A percentile compares a stretch with the other conserved stretches of the same genome.
Conservation (phyloP, 371 early-diverging fungal species). For the Zopfochytrium polystomum region DNA sequence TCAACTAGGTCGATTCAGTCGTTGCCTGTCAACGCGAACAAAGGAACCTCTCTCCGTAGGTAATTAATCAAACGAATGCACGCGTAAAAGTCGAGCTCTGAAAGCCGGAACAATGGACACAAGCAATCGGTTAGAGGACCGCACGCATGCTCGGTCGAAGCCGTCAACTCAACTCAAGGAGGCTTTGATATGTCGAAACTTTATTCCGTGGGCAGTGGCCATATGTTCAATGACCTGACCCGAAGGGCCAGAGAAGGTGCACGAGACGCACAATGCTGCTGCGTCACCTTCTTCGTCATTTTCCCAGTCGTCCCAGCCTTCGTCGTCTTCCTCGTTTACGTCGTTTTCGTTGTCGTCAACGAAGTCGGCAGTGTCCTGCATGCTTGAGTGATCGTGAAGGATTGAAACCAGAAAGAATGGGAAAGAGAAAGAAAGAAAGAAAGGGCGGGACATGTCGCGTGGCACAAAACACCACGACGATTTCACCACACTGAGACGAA, state of each 20-base stretch:
- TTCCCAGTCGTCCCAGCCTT: slow-evolving; percentile 50
- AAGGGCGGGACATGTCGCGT: no score
- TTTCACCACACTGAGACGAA: no score
- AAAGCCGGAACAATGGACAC: no score
- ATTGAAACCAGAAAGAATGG: no score
- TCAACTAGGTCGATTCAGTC: not conserved
- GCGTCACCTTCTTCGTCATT: slow-evolving; percentile 77
- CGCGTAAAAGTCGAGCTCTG: slow-evolving; percentile 78
- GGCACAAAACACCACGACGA: no score
- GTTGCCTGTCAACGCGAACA: slow-evolving; percentile 4
- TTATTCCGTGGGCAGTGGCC: slow-evolving; percentile 62
- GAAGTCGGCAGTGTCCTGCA: slow-evolving; percentile 19
- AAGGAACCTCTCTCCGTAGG: slow-evolving; percentile 51
- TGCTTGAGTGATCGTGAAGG: slow-evolving; percentile 1
- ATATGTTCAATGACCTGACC: slow-evolving; percentile 65
- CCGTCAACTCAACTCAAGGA: slow-evolving; percentile 40
- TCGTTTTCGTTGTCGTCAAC: slow-evolving; percentile 25
- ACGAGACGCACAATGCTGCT: slow-evolving; percentile 68
- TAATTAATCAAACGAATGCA: slow-evolving; percentile 84
- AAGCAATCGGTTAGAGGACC: slow-evolving; percentile 11
- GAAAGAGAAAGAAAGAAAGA: no score
- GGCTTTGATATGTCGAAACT: slow-evolving; percentile 58
- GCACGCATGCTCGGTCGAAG: not conserved
- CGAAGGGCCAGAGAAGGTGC: slow-evolving; percentile 49
- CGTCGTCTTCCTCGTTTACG: slow-evolving; percentile 24